These are phyloP conservation scores for Novakomyces olei DNA, from an alignment of 805 yeast genomes.

Conservation along the genomic window DNA sequence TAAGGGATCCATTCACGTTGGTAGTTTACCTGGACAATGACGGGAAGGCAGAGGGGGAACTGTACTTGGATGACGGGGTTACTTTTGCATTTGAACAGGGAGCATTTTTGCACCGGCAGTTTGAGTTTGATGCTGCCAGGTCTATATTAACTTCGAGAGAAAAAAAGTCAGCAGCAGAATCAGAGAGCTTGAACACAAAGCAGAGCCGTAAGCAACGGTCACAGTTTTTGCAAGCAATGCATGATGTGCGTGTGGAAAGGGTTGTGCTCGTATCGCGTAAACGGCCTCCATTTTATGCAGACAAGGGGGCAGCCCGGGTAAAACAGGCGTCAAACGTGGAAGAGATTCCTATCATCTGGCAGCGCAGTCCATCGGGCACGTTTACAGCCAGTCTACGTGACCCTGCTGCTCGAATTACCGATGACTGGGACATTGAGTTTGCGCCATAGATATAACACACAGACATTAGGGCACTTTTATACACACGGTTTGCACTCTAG, in stretches of 20 bases:
- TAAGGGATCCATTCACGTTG: slow-evolving; percentile 58
- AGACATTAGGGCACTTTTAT: too few relatives aligned
- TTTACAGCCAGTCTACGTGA: slow-evolving; percentile 21
- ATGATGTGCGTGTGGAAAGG: slow-evolving; percentile 29
- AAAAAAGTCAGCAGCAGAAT: slow-evolving; percentile 14
- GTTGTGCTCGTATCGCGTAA: slow-evolving; percentile 23
- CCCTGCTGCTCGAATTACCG: slow-evolving; percentile 27
- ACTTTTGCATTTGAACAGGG: slow-evolving; percentile 34
- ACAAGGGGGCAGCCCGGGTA: slow-evolving; percentile 21
- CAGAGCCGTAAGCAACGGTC: slow-evolving; percentile 1
- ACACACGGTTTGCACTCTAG: too few relatives aligned
- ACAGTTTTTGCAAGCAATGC: slow-evolving; percentile 13
- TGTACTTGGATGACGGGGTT: slow-evolving; percentile 75
- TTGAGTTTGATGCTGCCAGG: slow-evolving; percentile 15
- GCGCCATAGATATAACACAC: too few relatives aligned
- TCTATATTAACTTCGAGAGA: slow-evolving; percentile 9
- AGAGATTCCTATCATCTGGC: slow-evolving; percentile 16
- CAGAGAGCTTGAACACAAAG: slow-evolving; percentile 10
- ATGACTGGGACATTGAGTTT: too few relatives aligned
- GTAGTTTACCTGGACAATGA: slow-evolving; percentile 20
- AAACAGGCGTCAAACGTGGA: slow-evolving; percentile 20
- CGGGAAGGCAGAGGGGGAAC: slow-evolving; percentile 31
- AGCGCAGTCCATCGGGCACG: slow-evolving; percentile 8
- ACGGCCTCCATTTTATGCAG: background rate
- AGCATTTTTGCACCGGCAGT: slow-evolving; percentile 24